Evolutionary conservation across 345 rosid genomes (phyloP).

Genomic region (Sisymbrium irio): DNA sequence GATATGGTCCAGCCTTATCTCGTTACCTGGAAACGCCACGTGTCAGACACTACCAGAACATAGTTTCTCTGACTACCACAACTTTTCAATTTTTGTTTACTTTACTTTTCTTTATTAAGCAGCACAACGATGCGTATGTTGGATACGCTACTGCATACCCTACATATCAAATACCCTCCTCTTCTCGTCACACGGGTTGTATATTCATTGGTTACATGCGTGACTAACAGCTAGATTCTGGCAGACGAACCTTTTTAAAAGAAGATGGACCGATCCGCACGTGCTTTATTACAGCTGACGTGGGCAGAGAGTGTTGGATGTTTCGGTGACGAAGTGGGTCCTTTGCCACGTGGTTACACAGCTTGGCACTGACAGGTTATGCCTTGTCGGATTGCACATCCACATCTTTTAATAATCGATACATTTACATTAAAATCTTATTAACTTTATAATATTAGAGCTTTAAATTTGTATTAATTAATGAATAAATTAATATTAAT

Average conservation of each 20-base stretch:
- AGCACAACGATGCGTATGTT: conserved; percentile 4
- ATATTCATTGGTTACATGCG: not conserved
- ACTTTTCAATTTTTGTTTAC: not conserved
- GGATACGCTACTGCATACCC: conserved; percentile 15
- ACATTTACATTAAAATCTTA: not conserved
- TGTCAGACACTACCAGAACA: conserved; percentile 21
- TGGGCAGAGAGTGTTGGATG: conserved; percentile 22
- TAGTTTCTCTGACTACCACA: conserved; percentile 5
- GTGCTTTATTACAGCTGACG: conserved; percentile 23
- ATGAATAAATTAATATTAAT: too few species aligned
- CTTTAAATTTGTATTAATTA: too few species aligned
- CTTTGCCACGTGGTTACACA: conserved; percentile 17
- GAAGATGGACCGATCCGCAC: conserved; percentile 21
- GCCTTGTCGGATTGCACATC: conserved; percentile 22
- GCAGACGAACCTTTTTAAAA: conserved; percentile 4
- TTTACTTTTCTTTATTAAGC: not conserved
- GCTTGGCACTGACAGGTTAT: conserved; percentile 15
- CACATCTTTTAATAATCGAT: not conserved
- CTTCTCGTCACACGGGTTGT: conserved; percentile 1
- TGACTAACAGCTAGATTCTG: conserved; percentile 30
- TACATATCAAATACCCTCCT: not conserved
- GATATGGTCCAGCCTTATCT: conserved; percentile 36
- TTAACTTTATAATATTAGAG: too few species aligned
- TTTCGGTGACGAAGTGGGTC: conserved; percentile 19
- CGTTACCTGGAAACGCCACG: conserved; percentile 6